Evolutionary conservation across 2,329 filamentous ascomycete genomes (phyloP), one percentile per base, ranked within the genome.

Genomic region (Colletotrichum melonis): DNA sequence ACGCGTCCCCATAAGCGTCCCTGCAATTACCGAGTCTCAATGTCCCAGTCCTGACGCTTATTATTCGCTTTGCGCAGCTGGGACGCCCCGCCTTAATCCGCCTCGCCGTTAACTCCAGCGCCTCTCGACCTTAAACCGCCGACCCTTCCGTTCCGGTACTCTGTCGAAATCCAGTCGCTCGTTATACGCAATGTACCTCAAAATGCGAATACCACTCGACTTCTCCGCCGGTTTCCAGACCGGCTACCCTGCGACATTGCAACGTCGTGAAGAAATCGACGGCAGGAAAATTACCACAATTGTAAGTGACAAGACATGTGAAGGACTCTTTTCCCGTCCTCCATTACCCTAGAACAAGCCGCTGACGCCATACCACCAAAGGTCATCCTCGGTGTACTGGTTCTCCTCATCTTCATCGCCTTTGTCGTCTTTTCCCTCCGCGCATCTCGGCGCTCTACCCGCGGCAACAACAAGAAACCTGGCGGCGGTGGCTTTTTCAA

Each of bases 381-480:
- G 79, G 76, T 77, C 67, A 75, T 79, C n/a, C 76, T 77, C 9
- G 76, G 66, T 58, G 62, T 78, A 16, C 64, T 81, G 9, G 74
- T 78, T 5, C 75, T 76, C 30, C 32, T 78, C n/a, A 78, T 76
- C 24, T 68, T 79, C 19, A 42, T 79, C 11, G 72, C 70, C 52
- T 72, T 76, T 54, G 55, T 76, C 46, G 66, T 75, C 35, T 71
- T 80, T 32, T 65, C 75, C 5, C 52, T 78, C 49, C 78, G 79
- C 52, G 72, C 72, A 60, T 52, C 78, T 19, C 78, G 77, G 64
- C 73, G 67, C 30, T 78, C 78, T 42, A 81, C 88, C 73, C 83
- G 80, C 67, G 81, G 86, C 14, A 59, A 22, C 35, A 38, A 60
- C 1, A 63, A 60, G 3, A 49, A 42, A 7, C 24, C 55, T 14